Percentiles rank a stretch among this genome's conserved stretches.
These are phyloP conservation scores for Hirsutella rhossiliensis DNA, from an alignment of 2,329 filamentous ascomycete genomes.

Conservation along the genomic window DNA sequence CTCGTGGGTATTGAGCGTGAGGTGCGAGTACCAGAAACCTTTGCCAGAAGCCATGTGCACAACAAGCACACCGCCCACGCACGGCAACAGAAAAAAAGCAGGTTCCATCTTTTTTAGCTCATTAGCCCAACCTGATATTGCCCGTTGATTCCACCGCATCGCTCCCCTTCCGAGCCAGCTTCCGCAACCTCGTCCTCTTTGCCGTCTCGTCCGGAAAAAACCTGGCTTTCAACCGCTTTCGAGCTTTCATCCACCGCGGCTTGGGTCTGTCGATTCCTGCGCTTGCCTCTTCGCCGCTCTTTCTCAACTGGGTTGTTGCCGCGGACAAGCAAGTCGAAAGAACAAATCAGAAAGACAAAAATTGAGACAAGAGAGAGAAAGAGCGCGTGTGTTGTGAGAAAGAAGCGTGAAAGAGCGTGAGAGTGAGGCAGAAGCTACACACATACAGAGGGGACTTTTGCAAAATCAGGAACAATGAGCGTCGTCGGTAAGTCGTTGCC, in stretches of 20 bases:
- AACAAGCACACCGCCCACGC: background rate
- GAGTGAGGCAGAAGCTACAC: constrained; percentile 5
- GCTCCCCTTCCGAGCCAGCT: background rate
- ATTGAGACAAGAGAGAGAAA: background rate
- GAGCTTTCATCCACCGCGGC: too few relatives aligned
- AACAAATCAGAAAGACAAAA: too few relatives aligned
- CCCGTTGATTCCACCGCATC: background rate
- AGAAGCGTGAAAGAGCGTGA: constrained; percentile 5
- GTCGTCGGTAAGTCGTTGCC: constrained; percentile 35
- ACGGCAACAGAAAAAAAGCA: background rate
- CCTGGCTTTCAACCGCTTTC: background rate
- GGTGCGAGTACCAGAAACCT: background rate
- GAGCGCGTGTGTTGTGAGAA: background rate
- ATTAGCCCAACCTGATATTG: background rate
- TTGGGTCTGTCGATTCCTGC: too few relatives aligned
- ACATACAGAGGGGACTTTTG: background rate
- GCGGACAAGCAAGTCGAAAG: too few relatives aligned
- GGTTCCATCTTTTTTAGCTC: background rate
- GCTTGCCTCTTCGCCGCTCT: too few relatives aligned
- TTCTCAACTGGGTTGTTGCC: too few relatives aligned
- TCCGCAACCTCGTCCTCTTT: background rate
- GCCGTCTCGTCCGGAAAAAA: background rate
- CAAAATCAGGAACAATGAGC: constrained; percentile 29
- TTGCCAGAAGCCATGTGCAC: background rate
- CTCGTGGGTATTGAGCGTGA: background rate